Conservation (phyloP, 805 yeast genomes). For the Helenozyma rhizophorensis region DNA sequence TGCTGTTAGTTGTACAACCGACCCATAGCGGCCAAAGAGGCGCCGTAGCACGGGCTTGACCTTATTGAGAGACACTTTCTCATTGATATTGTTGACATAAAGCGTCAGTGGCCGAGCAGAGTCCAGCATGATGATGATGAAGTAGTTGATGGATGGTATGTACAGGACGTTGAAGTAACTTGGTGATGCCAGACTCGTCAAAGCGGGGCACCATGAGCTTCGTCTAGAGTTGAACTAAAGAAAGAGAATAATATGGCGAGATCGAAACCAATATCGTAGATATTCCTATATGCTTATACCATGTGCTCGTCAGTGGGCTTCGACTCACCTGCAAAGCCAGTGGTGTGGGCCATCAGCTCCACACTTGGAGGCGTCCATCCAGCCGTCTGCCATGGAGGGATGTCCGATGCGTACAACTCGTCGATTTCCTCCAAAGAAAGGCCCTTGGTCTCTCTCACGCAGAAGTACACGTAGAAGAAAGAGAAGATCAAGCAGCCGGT, state of each 20-base stretch:
- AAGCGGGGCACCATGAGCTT: no score
- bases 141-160: no score
- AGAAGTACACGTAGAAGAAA: conserved; percentile 66
- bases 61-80: conserved; percentile 52
- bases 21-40: conserved; percentile 44
- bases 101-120: no score
- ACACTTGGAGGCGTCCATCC: conserved; percentile 48
- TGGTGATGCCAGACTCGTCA: no score
- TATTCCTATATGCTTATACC: no score
- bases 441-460: conserved; percentile 77
- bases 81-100: conserved; percentile 73
- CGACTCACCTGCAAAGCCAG: conserved; percentile 34
- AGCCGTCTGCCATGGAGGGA: conserved; percentile 39
- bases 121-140: no score
- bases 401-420: conserved; percentile 49
- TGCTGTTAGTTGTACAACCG: conserved; percentile 48
- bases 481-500: conserved; percentile 60
- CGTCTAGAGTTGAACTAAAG: no score
- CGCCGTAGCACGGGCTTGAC: conserved; percentile 41
- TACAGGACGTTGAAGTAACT: no score
- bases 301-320: conserved; percentile 21
- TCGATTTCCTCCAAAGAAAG: conserved; percentile 80
- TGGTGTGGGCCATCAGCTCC: conserved; percentile 31
- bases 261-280: no score
- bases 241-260: no score